Evolutionary conservation across 495 filamentous ascomycete genomes (phyloP).

Genomic region (Thozetella sp.): DNA sequence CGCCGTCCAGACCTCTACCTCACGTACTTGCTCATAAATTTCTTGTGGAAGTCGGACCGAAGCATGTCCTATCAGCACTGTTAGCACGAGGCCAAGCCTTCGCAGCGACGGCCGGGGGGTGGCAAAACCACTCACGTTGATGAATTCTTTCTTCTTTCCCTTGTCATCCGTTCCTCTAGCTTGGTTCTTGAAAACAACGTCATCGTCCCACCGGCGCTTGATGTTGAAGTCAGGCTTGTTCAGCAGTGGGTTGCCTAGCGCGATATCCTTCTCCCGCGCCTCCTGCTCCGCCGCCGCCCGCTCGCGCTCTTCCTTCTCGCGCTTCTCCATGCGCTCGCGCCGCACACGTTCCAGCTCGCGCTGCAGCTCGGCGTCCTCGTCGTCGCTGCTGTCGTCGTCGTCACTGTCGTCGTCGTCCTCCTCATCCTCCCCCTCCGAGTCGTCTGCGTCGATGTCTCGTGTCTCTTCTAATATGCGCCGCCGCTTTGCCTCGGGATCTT

Average conservation of each 20-base stretch:
- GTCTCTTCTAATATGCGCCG: conserved; percentile 87
- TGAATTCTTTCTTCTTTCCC: conserved; percentile 89
- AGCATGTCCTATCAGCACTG: conserved; percentile 70
- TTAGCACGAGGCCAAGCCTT: conserved; percentile 15
- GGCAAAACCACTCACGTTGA: conserved; percentile 66
- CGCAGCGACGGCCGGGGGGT: neutral
- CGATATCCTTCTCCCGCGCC: conserved; percentile 84
- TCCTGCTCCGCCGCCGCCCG: conserved; percentile 77
- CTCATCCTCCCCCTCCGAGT: conserved; percentile 62
- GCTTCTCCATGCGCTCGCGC: conserved; percentile 81
- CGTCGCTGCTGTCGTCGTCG: conserved; percentile 72
- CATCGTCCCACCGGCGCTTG: conserved; percentile 93
- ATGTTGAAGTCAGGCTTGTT: conserved; percentile 75
- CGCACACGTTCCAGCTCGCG: conserved; percentile 95
- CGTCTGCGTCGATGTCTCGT: conserved; percentile 88
- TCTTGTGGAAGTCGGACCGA: conserved; percentile 94
- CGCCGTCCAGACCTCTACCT: conserved; percentile 21
- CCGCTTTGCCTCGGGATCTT: conserved; percentile 82
- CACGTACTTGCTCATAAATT: conserved; percentile 84
- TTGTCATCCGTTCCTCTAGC: conserved; percentile 92
- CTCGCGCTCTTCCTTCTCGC: conserved; percentile 83
- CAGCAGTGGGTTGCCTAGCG: conserved; percentile 87
- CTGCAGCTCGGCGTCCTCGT: conserved; percentile 88
- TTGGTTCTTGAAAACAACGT: conserved; percentile 99
- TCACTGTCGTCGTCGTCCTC: conserved; percentile 64